A percentile compares a stretch with the other conserved stretches of the same genome.
These are phyloP conservation scores for Magnusiomyces magnusii DNA, from an alignment of 1,139 yeast genomes.

Conservation along the genomic window DNA sequence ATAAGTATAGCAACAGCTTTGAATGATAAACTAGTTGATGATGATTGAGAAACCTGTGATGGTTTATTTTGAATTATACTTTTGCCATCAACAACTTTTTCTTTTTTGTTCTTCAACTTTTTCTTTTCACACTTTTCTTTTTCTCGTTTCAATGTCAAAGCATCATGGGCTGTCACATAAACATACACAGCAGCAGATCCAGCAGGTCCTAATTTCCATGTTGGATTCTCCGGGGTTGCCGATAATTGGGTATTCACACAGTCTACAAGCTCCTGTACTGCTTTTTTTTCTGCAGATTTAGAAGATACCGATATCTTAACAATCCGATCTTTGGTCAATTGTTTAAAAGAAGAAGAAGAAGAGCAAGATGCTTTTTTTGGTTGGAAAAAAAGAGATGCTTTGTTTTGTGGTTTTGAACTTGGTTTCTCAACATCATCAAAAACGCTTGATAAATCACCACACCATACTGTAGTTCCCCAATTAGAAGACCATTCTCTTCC, in stretches of 20 bases:
- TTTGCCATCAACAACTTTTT: neutral
- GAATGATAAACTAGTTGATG: neutral
- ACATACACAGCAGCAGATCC: constrained; percentile 6
- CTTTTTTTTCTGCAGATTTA: constrained; percentile 5
- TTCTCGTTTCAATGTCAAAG: neutral
- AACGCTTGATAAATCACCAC: constrained; percentile 29
- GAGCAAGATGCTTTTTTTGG: no score
- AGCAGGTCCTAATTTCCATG: constrained; percentile 2
- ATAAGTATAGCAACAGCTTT: constrained; percentile 49
- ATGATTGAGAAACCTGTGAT: neutral
- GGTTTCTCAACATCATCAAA: constrained; percentile 27
- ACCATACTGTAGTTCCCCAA: constrained; percentile 27
- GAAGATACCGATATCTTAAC: neutral
- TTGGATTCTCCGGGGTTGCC: constrained; percentile 2
- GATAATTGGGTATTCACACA: constrained; percentile 5
- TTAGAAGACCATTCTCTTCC: constrained; percentile 43
- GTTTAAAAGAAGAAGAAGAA: neutral
- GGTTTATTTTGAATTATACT: no score
- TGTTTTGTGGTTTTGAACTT: constrained; percentile 29
- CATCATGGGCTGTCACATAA: neutral
- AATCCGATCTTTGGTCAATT: neutral
- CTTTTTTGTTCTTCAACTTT: neutral
- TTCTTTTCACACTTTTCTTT: neutral
- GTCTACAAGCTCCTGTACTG: constrained; percentile 1
- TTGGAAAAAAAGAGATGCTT: constrained; percentile 48